Base-by-base conservation (phyloP, 805 yeast genomes). In the Zygoascus bituminiphila region DNA sequence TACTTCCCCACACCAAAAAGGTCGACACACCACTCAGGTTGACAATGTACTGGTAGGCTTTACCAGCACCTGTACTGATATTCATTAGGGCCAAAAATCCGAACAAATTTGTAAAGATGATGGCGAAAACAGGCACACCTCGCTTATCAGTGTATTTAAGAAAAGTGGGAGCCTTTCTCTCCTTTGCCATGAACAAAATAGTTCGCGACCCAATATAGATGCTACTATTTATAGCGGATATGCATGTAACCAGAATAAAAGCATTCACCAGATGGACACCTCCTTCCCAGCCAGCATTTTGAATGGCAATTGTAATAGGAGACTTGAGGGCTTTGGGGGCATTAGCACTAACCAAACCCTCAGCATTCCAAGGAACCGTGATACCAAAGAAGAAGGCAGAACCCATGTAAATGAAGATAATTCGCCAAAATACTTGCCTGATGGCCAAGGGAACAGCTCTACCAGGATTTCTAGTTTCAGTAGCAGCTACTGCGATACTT, bases 201-300 rank as follows among this genome's bases (percentile, higher is more conserved):
- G 87, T 75, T 62, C 89, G 71, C 2, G 86, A 77, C 9, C 84
- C 86, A 62, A 82, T 73, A 62, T 78, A 83, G 46, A 82, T 77
- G 31, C 84, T 76, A 38, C 84, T 74, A 65, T 83, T 83, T 58
- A 82, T 77, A 5, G 89, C 84, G 26, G 84, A 78, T 39, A 84
- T 62, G 57, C 85, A 77, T 1, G 84, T 80, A 12, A 81, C 59
- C 50, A 81, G 65, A 52, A 83, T 75, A 57, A 84, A 75, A 0
- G 87, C 79, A 53, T 80, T 79, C 54, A 79, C 68, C 52, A 80
- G 69, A 57, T 81, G 76, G 7, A 75, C 68, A 8, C 74, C 69
- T n/a, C 64, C 66, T 31, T 64, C 59, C 77, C 78, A 74, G n/a
- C 79, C 79, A 4, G 79, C 78, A 48, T 70, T 65, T 26, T 67